phyloP scores from a whole-genome alignment of 495 filamentous ascomycete genomes.

The Penicillium paxilli region DNA sequence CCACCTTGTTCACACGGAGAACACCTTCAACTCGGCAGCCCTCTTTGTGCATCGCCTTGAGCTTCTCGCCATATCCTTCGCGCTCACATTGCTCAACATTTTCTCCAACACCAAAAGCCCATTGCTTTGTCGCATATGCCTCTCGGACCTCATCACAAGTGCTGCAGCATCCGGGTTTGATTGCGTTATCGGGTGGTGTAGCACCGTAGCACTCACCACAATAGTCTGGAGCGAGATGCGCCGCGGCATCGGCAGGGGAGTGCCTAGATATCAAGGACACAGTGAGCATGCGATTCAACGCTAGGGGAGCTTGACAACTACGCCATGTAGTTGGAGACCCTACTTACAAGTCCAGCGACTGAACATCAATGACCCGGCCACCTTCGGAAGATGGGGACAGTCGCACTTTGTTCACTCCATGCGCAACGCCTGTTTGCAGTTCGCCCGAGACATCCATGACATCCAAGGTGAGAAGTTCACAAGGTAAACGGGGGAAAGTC shows the following conservation, averaged over 20 bases:
- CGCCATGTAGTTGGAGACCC: neutral
- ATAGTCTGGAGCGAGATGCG: constrained; percentile 86
- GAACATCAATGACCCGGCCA: constrained; percentile 72
- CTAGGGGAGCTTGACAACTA: neutral
- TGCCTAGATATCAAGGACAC: constrained; percentile 45
- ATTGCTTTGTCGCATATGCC: constrained; percentile 82
- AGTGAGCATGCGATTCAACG: neutral
- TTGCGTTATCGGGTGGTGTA: constrained; percentile 62
- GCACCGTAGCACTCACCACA: constrained; percentile 95
- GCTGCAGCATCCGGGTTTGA: constrained; percentile 85
- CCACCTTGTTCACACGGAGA: constrained; percentile 94
- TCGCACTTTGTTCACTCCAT: constrained; percentile 88
- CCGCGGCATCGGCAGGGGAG: constrained; percentile 62
- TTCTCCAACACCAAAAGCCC: constrained; percentile 91
- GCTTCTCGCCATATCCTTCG: constrained; percentile 85
- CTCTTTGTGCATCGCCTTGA: constrained; percentile 84
- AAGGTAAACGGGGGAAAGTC: constrained; percentile 90
- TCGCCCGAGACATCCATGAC: constrained; percentile 99
- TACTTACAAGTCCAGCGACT: constrained; percentile 70
- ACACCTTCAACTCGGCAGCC: constrained; percentile 94
- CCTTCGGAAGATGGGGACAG: constrained; percentile 71
- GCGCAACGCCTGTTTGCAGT: constrained; percentile 88
- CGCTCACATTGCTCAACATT: constrained; percentile 94
- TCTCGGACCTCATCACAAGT: constrained; percentile 96
- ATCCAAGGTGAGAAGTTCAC: constrained; percentile 92